phyloP scores from a whole-genome alignment of 768 basidiomycete species.

The Rhizopogon vinicolor region DNA sequence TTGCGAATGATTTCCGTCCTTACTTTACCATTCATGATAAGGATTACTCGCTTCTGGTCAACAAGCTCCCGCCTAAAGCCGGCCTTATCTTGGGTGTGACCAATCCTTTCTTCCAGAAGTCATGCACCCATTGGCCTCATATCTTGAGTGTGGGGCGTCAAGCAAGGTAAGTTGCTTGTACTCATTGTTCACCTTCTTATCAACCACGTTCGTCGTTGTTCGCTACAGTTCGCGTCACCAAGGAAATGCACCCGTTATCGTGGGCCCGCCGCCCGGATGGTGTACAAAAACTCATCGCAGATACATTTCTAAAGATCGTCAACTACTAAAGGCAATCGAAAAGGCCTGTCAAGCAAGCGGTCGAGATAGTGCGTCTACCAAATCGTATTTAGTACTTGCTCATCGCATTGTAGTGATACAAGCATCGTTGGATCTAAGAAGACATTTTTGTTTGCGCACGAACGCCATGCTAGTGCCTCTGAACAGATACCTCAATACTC shows the following conservation, averaged over 20 bases:
- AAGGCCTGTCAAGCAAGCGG: slow-evolving; percentile 47
- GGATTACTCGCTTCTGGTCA: slow-evolving; percentile 74
- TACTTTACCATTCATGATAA: slow-evolving; percentile 96
- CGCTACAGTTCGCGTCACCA: slow-evolving; percentile 5
- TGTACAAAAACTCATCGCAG: slow-evolving; percentile 75
- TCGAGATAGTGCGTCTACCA: slow-evolving; percentile 42
- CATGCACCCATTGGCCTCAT: slow-evolving; percentile 85
- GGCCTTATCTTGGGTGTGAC: slow-evolving; percentile 82
- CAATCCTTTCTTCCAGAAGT: slow-evolving; percentile 80
- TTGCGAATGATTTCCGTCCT: slow-evolving; percentile 82
- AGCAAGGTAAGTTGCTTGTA: slow-evolving; percentile 31
- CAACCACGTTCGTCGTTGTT: not conserved
- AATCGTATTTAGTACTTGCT: not conserved
- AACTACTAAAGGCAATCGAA: slow-evolving; percentile 70
- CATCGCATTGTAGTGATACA: slow-evolving; percentile 42
- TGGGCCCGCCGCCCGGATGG: slow-evolving; percentile 70
- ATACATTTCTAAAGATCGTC: slow-evolving; percentile 80
- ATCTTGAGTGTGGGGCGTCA: slow-evolving; percentile 62
- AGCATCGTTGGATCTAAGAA: slow-evolving; percentile 62
- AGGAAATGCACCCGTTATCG: slow-evolving; percentile 5
- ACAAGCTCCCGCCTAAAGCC: slow-evolving; percentile 72
- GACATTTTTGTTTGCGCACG: slow-evolving; percentile 83
- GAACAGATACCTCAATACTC: slow-evolving; percentile 84
- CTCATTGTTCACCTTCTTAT: not conserved
- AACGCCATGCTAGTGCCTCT: slow-evolving; percentile 85